A percentile compares a stretch with the other conserved stretches of the same genome.
Conservation (phyloP, 805 yeast genomes). For the Sporopachydermia quercuum region DNA sequence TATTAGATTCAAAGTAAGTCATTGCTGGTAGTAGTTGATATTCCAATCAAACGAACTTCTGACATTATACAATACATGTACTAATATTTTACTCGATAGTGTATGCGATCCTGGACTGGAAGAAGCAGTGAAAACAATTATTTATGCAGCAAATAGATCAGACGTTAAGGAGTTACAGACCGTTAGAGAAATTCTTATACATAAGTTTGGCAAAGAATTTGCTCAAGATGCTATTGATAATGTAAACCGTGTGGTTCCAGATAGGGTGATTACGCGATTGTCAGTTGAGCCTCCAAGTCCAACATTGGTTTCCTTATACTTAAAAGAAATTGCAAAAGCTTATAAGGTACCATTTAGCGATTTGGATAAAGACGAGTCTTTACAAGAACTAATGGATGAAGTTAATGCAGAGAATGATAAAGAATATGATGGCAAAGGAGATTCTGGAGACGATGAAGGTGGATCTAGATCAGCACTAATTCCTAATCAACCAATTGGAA, state of each 20-base stretch:
- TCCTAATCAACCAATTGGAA: slow-evolving; percentile 8
- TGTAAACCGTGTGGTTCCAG: slow-evolving; percentile 39
- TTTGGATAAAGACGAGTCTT: slow-evolving; percentile 17
- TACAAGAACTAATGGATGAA: slow-evolving; percentile 8
- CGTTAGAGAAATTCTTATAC: slow-evolving; percentile 45
- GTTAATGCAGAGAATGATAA: slow-evolving; percentile 16
- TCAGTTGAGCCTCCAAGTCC: slow-evolving; percentile 51
- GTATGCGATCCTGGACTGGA: slow-evolving; percentile 43
- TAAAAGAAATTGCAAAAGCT: slow-evolving; percentile 68
- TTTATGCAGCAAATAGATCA: slow-evolving; percentile 55
- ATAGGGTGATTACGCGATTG: slow-evolving; percentile 49
- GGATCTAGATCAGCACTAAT: slow-evolving; percentile 13
- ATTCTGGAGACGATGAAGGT: slow-evolving; percentile 13
- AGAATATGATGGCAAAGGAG: slow-evolving; percentile 14
- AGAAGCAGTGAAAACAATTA: slow-evolving; percentile 61
- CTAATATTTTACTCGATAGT: too few relatives aligned
- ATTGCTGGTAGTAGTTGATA: too few relatives aligned
- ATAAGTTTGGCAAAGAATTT: slow-evolving; percentile 58
- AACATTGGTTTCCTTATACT: slow-evolving; percentile 51
- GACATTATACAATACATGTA: too few relatives aligned
- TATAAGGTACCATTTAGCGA: slow-evolving; percentile 65
- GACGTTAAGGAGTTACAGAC: slow-evolving; percentile 59
- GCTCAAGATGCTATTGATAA: slow-evolving; percentile 39
- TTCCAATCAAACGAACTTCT: too few relatives aligned
- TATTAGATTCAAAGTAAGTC: slow-evolving; percentile 29